Evolutionary conservation across 352 stramenopile species (phyloP).

Genomic region (Phytophthora capsici): DNA sequence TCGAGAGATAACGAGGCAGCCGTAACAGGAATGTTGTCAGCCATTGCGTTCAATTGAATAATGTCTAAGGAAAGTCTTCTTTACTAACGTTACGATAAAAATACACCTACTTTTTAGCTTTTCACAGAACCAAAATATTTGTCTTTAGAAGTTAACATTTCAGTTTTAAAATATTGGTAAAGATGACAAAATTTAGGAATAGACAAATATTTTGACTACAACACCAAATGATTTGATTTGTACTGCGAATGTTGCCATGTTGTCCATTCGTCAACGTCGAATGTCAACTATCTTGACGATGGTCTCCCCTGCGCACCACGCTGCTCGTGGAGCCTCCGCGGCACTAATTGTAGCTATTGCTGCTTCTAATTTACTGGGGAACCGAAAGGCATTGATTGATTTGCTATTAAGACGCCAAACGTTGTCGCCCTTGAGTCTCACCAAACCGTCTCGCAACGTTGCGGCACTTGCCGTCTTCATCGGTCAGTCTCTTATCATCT

Average conservation of each 20-base stretch:
- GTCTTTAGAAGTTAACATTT: no score
- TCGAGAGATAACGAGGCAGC: slow-evolving; percentile 18
- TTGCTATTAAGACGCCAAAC: slow-evolving; percentile 12
- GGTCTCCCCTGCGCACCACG: slow-evolving; percentile 34
- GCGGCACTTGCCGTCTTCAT: slow-evolving; percentile 65
- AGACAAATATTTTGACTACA: no score
- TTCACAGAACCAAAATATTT: no score
- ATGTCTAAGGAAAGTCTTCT: no score
- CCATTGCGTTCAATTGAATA: slow-evolving; percentile 1
- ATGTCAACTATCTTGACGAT: not conserved
- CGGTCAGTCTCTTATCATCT: slow-evolving; percentile 45
- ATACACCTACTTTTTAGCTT: not conserved
- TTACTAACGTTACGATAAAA: slow-evolving; percentile 5
- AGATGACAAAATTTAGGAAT: no score
- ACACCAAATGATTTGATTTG: not conserved
- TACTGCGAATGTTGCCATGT: not conserved
- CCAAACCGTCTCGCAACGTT: slow-evolving; percentile 49
- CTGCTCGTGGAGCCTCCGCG: slow-evolving; percentile 37
- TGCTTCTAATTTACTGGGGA: slow-evolving; percentile 36
- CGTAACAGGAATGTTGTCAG: not conserved
- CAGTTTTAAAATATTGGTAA: no score
- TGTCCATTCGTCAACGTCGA: not conserved
- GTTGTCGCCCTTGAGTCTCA: slow-evolving; percentile 26
- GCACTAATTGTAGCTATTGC: slow-evolving; percentile 32
- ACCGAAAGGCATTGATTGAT: slow-evolving; percentile 33